Base-by-base conservation (phyloP, 2,329 filamentous ascomycete species). In the Zarea fungicola region DNA sequence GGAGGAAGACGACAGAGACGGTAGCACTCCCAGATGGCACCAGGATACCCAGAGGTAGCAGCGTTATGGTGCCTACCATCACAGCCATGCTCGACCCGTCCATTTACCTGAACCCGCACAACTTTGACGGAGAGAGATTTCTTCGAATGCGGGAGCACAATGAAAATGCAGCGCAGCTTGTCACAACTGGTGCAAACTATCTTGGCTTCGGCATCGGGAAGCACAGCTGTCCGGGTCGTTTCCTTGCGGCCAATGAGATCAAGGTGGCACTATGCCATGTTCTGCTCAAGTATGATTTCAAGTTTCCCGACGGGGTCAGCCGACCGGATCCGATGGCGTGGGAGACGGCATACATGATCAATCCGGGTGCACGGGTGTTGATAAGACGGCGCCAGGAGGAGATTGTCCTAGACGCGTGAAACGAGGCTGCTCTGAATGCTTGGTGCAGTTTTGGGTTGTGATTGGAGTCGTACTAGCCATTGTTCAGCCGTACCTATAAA, bases 111-210 rank as follows among this genome's bases (percentile, higher is more conserved):
- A 35, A 44, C 14, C 26, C 42, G 32, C 26, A 44, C 29, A n/a
- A 35, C n/a, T 44, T 44, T 23, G 42, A 44, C 32, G 42, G 42
- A 21, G 29, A 44, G 16, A 18, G 42, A 35, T 44, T 44, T 25
- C 42, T 44, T 44, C 42, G 42, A 19, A 32, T 44, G 42, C 26
- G 42, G 8, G 42, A 44, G 19, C 26, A 44, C 16, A 31, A 31
- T 19, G 16, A 28, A 19, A 44, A 32, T 22, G 18, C 28, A 32
- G 42, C 42, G 10, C 42, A 44, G 29, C 32, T 44, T 35, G 42
- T 31, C 19, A 44, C 42, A 16, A 44, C 42, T 13, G 32, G 28
- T 32, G 6, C 42, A 14, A 44, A 31, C 29, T 32, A 28, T 23
- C 29, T 44, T 32, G 42, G 42, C 10, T 44, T 44, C 21, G 42